Evolutionary conservation across 2,329 filamentous ascomycete species (phyloP).

Genomic region (Ilyonectria destructans): DNA sequence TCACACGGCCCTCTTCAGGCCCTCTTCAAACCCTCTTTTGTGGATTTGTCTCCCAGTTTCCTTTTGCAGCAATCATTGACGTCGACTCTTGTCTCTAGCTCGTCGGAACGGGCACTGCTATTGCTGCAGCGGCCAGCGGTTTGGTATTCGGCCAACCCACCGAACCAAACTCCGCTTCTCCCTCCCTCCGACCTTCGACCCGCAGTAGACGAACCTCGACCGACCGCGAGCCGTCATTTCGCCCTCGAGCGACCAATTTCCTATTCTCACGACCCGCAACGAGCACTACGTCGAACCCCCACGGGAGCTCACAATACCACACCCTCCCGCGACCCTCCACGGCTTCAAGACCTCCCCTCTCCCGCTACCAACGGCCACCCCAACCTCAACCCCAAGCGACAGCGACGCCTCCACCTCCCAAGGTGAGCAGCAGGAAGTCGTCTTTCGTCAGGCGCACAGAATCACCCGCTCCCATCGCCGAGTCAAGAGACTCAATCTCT

Average conservation of each 20-base stretch:
- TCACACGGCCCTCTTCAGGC: constrained; percentile 31
- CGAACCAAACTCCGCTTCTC: constrained; percentile 57
- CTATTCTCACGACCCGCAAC: constrained; percentile 61
- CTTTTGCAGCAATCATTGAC: constrained; percentile 44
- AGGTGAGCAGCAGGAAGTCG: constrained; percentile 58
- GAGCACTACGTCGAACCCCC: constrained; percentile 56
- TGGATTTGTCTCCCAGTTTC: constrained; percentile 41
- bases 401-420: constrained; percentile 50
- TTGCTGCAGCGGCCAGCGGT: constrained; percentile 73
- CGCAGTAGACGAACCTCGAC: constrained; percentile 51
- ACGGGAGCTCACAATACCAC: constrained; percentile 52
- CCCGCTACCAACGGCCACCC: constrained; percentile 57
- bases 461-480: constrained; percentile 56
- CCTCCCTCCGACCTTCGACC: constrained; percentile 48
- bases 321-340: constrained; percentile 51
- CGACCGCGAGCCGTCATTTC: constrained; percentile 55
- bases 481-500: constrained; percentile 72
- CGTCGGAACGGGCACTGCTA: constrained; percentile 74
- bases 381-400: constrained; percentile 61
- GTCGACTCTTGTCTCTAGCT: constrained; percentile 61
- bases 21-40: constrained; percentile 42
- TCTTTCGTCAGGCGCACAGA: constrained; percentile 62
- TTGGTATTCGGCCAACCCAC: constrained; percentile 72
- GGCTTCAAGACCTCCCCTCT: constrained; percentile 56
- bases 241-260: constrained; percentile 45